Conservation (phyloP, 805 yeast species). For the Teunomyces atbi region DNA sequence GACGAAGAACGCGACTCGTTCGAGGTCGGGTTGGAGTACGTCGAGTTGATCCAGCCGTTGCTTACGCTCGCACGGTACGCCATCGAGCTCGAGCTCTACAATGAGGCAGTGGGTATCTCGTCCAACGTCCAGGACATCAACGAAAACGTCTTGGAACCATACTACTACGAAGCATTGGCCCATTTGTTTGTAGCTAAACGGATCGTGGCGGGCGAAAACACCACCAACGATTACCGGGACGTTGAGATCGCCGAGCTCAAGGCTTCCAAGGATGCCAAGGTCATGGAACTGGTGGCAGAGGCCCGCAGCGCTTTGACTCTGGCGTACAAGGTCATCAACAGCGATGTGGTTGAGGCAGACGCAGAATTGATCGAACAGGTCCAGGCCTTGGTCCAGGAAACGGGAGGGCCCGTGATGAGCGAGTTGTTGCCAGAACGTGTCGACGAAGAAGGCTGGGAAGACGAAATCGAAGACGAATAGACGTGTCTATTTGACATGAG, state of each 20-base stretch:
- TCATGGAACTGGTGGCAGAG: slow-evolving; percentile 31
- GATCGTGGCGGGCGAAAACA: slow-evolving; percentile 7
- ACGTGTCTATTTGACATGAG: slow-evolving; percentile 1
- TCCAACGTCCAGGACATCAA: slow-evolving; percentile 70
- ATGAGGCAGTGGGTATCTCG: slow-evolving; percentile 64
- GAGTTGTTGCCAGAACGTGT: slow-evolving; percentile 34
- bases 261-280: slow-evolving; percentile 24
- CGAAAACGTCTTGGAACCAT: slow-evolving; percentile 79
- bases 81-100: slow-evolving; percentile 73
- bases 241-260: slow-evolving; percentile 21
- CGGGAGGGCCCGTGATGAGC: slow-evolving; percentile 62
- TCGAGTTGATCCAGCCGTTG: slow-evolving; percentile 72
- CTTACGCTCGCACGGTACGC: slow-evolving; percentile 70
- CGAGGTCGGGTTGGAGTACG: slow-evolving; percentile 51
- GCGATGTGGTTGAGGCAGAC: slow-evolving; percentile 47
- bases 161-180: slow-evolving; percentile 81
- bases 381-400: slow-evolving; percentile 43
- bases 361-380: slow-evolving; percentile 60
- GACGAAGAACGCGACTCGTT: slow-evolving; percentile 36
- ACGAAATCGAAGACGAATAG: slow-evolving; percentile 34
- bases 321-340: slow-evolving; percentile 41
- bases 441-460: slow-evolving; percentile 53
- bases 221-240: slow-evolving; percentile 41
- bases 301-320: slow-evolving; percentile 45
- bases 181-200: slow-evolving; percentile 46